Base-by-base conservation (phyloP, 805 yeast species). In the Saccharomycopsis babjevae region DNA sequence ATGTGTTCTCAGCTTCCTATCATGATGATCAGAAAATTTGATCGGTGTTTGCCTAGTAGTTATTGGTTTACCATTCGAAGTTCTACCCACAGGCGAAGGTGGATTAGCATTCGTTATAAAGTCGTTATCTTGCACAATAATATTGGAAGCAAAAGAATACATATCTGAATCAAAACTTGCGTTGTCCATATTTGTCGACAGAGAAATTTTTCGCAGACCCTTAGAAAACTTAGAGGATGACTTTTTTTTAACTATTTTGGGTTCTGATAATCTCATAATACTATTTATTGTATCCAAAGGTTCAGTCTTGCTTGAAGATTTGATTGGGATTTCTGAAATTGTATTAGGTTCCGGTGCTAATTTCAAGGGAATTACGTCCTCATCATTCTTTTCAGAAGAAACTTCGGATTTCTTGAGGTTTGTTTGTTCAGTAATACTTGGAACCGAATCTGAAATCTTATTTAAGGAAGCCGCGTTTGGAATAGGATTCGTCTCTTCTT, bases 31-130 rank as follows among this genome's bases (percentile, higher is more conserved):
- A 22, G 32, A 25, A 22, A 22, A 46, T 13, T 22, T 46, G 10
- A 46, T 25, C 7, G 52, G 32, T 22, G 32, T 22, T 13, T 46
- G 52, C 15, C 25, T 46, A 22, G 52, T 1, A 13, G 22, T 13
- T 34, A 13, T 34, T 10, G 52, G 30, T 46, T 28, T 46, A 22
- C 52, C 32, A 25, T 46, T 46, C 6, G 15, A 20, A 1, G 4
- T 46, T 46, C 32, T 38, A 46, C 32, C 52, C 3, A 46, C 32
- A 46, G 62, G 62, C 6, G 62, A 60, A 6, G 62, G 62, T 3
- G 65, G 65, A 52, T 60, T 62, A n/a, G 65, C 65, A 50, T 62
- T 62, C 11, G 65, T 62, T 50, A 62, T 62, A 43, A 62, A 56
- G 46, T 62, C 61, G 10, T 62, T 63, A 42, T 61, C 61, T 22